Evolutionary conservation across 2,329 filamentous ascomycete genomes (phyloP), one percentile per base, ranked within the genome.

Genomic region (Alternaria sp.): DNA sequence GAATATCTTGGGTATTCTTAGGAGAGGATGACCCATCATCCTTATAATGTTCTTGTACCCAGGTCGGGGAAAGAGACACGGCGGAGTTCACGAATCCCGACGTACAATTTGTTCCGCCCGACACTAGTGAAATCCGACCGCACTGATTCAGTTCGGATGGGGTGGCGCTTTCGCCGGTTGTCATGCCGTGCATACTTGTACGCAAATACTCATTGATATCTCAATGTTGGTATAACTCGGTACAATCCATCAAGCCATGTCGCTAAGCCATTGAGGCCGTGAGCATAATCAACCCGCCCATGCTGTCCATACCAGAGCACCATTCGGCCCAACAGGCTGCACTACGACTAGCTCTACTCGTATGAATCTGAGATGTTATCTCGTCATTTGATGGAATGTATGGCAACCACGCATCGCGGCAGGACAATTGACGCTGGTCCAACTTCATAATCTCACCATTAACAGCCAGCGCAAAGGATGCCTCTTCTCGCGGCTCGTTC

Each of bases 211-310:
- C 32, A 10, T 36, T 19, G 11, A 17, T 30, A 11, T 11, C 11
- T 54, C 17, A 17, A 4, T 15, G 1, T 19, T 25, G 10, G 4
- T 25, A n/a, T 23, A 13, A 3, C 21, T 11, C 21, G 9, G 3
- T 13, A 21, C 5, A 23, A 30, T 30, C 15, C 21, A 8, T 25
- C n/a, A 9, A n/a, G 26, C 23, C 11, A 12, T 30, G 4, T 26
- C 52, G 25, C 40, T 55, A 55, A 19, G 23, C 23, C 47, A 74
- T 55, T 58, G 79, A 81, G 70, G 82, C 82, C 73, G 81, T 80
- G 71, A 84, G 79, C 80, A 84, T 81, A 17, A 84, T 74, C 63
- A 85, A 72, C 4, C 76, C 78, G 13, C 83, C 82, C 65, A 85
- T 70, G 28, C 77, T 77, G 78, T 84, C 83, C 79, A 83, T 83